Evolutionary conservation across 495 filamentous ascomycete species (phyloP), one percentile per base, ranked within the genome.

Genomic region (Echria macrotheca): DNA sequence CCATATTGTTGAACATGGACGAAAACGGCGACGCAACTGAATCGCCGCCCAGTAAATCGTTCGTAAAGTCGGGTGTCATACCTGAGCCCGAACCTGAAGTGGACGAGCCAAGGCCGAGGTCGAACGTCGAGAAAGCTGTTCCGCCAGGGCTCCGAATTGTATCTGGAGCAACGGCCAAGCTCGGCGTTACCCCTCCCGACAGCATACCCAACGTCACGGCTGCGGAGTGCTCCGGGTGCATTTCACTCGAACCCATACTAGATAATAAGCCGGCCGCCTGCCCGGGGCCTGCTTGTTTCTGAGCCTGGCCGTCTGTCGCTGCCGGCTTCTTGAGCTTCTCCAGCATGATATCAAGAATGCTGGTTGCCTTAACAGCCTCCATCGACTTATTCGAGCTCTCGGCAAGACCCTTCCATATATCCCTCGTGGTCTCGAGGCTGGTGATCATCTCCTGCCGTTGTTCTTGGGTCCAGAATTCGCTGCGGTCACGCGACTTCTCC

Each of bases 181-280:
- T 81, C 1, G 85, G 81, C 21, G 80, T 80, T 68, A 86, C 71
- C 2, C 82, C 86, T 10, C 81, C 79, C 8, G 82, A 85, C 36
- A 91, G 71, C 75, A 95, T 83, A 8, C 84, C 86, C 24, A 94
- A 63, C 1, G 85, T 91, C 82, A 91, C 85, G 2, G 88, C 88
- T 4, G 87, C 87, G 29, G 81, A 79, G 52, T 87, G 82, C 58
- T 78, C 77, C 12, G 73, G 76, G 44, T 70, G 68, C 56, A 78
- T 63, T 23, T 69, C 67, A 6, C 44, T 43, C 37, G 65, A 33
- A 21, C 43, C 59, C 7, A 63, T 58, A 19, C 55, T 55, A 12
- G 50, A 50, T 47, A 72, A 63, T 25, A 60, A n/a, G n/a, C n/a
- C n/a, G n/a, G n/a, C n/a, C n/a, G n/a, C n/a, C n/a, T n/a, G n/a